Evolutionary conservation across 331 rosid genomes (phyloP).

Genomic region (Acacia concinna): DNA sequence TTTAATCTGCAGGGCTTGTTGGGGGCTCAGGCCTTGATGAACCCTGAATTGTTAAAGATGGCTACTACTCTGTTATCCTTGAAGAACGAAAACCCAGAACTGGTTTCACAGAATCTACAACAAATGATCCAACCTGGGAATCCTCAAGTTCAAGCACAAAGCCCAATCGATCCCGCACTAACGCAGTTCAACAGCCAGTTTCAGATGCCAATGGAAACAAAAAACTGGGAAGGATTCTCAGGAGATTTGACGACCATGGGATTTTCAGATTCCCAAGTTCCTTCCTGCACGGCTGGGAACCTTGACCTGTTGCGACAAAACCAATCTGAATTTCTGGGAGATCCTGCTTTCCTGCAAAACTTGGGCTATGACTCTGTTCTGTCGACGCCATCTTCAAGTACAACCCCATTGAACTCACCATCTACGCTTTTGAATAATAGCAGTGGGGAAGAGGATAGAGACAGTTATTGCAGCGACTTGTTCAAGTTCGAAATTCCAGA

Average conservation of each 20-base stretch:
- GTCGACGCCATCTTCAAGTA: constrained; percentile 60
- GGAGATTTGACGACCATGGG: constrained; percentile 22
- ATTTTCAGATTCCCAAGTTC: constrained; percentile 33
- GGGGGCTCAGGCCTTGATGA: constrained; percentile 50
- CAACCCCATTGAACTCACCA: constrained; percentile 58
- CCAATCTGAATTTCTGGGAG: constrained; percentile 34
- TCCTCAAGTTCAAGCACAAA: constrained; percentile 23
- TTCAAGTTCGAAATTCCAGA: constrained; percentile 73
- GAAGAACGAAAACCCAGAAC: constrained; percentile 39
- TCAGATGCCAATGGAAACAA: constrained; percentile 24
- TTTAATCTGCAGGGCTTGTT: constrained; percentile 49
- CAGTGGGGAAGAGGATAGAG: constrained; percentile 62
- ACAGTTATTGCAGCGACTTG: constrained; percentile 58
- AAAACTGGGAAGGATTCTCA: constrained; percentile 23
- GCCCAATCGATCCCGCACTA: constrained; percentile 26
- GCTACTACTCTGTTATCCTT: constrained; percentile 44
- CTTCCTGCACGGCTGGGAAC: constrained; percentile 23
- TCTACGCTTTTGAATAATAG: constrained; percentile 43
- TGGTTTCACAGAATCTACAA: constrained; percentile 40
- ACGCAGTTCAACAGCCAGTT: constrained; percentile 29
- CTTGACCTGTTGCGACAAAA: constrained; percentile 34
- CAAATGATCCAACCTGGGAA: constrained; percentile 33
- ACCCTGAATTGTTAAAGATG: constrained; percentile 51
- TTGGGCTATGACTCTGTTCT: constrained; percentile 53
- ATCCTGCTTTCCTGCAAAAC: constrained; percentile 24